Percentiles rank a stretch among this genome's conserved stretches.
These are phyloP conservation scores for Chlorella sp. DNA, from an alignment of 139 green algal genomes.

Conservation along the genomic window DNA sequence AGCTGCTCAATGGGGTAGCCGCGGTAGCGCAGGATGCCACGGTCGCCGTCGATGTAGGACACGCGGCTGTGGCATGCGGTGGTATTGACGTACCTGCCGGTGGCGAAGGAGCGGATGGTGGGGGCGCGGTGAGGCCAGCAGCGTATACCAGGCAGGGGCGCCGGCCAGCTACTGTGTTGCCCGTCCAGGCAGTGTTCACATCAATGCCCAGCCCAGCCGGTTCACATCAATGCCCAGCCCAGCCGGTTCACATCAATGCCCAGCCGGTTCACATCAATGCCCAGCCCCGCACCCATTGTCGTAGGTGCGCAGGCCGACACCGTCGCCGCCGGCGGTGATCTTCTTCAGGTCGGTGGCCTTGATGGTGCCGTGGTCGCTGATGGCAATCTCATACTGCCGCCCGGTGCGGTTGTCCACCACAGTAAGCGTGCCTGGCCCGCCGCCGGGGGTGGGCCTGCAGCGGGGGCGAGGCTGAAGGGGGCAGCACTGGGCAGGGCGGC, in stretches of 20 bases:
- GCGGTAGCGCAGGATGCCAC: constrained; percentile 95
- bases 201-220: no score
- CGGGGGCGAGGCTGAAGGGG: neutral
- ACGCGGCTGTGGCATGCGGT: constrained; percentile 88
- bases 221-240: no score
- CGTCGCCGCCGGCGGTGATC: constrained; percentile 91
- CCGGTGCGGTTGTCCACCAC: constrained; percentile 90
- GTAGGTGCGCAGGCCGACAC: constrained; percentile 85
- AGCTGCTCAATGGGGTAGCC: constrained; percentile 98
- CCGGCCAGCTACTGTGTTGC: no score
- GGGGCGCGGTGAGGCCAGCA: no score
- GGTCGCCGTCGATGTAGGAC: constrained; percentile 97
- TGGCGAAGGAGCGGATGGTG: no score
- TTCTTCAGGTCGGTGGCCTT: constrained; percentile 89
- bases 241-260: no score
- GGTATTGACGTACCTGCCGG: constrained; percentile 96
- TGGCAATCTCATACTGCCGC: constrained; percentile 91
- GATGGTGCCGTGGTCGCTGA: constrained; percentile 89
- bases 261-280: no score
- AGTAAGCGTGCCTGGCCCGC: constrained; percentile 80
- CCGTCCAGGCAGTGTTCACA: no score
- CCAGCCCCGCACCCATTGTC: constrained; percentile 77
- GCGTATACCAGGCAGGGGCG: no score
- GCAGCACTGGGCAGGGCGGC: neutral
- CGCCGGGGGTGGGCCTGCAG: constrained; percentile 47